Evolutionary conservation across 108 stramenopile genomes (phyloP), one percentile per base, ranked within the genome.

Genomic region (Cylindrotheca fusiformis): DNA sequence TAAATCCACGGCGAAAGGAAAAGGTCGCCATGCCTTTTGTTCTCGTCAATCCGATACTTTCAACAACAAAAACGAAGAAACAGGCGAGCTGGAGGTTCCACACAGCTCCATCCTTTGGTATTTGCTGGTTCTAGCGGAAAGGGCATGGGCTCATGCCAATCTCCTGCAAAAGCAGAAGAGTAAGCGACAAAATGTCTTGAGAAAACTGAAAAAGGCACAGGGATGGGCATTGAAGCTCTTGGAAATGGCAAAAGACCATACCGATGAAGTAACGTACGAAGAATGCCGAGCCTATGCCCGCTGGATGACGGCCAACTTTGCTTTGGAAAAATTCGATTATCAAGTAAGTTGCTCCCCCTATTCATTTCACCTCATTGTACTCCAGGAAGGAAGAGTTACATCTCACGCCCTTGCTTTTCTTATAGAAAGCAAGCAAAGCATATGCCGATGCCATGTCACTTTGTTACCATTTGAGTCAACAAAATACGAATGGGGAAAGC

Each of bases 301-400:
- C 20, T 92, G 85, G 84, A 92, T 88, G 84, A 68, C 65, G n/a
- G 91, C 85, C 17, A 92, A 84, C 63, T 75, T 76, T 24, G 58
- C 59, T 20, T 30, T 83, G 26, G 77, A 86, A 69, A 58, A 63
- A 22, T 45, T 62, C 52, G 50, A 78, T 31, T 81, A 83, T 73
- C 58, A 75, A 33, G 75, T 80, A 52, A 27, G 78, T 69, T 26
- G 24, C 32, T 24, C 14, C 24, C 22, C 14, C n/a, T 23, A 22
- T 56, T 56, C 27, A 5, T 56, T 56, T 56, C 25, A 32, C 4
- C 31, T 56, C 5, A 6, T 56, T 17, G 26, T 12, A 27, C 10
- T 5, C 6, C 28, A 29, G 10, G 6, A 17, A 27, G 18, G 6
- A 17, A 17, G 12, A 56, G 4, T 28, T 32, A 5, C 18, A 52